Percentiles rank a stretch among this genome's conserved stretches.
Evolutionary conservation across 139 green algal genomes (phyloP).

Genomic region (Yamagishiella unicocca): DNA sequence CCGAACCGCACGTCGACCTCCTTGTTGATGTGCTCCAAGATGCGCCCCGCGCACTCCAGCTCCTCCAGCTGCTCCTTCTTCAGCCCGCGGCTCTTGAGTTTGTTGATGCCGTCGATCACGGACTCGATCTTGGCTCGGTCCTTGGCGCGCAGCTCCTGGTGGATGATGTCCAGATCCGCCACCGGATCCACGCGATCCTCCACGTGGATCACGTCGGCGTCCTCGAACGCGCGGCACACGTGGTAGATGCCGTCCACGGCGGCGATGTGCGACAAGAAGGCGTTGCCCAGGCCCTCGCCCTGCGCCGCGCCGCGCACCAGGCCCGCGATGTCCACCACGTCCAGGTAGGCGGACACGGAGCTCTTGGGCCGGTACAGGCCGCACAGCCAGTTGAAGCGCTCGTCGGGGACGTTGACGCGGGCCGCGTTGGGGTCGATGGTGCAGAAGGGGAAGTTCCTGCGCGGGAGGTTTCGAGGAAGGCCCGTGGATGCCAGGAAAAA

Average conservation of each 20-base stretch:
- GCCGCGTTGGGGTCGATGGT: constrained; percentile 96
- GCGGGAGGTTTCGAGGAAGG: background rate
- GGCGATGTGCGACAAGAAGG: constrained; percentile 97
- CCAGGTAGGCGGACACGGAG: constrained; percentile 91
- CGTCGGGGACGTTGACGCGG: constrained; percentile 96
- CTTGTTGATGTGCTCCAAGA: constrained; percentile 44
- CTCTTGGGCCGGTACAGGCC: constrained; percentile 60
- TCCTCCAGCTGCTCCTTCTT: constrained; percentile 94
- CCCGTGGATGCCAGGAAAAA: background rate
- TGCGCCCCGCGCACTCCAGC: constrained; percentile 61
- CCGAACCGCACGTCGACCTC: constrained; percentile 84
- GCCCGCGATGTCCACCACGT: constrained; percentile 97
- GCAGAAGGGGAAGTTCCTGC: constrained; percentile 83
- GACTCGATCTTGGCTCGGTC: constrained; percentile 43
- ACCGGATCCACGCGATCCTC: constrained; percentile 96
- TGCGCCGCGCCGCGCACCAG: constrained; percentile 82
- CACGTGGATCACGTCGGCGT: constrained; percentile 82
- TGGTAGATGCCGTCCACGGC: constrained; percentile 99
- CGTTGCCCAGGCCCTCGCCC: constrained; percentile 97
- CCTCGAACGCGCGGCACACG: constrained; percentile 96
- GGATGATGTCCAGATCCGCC: constrained; percentile 98
- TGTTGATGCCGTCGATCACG: constrained; percentile 68
- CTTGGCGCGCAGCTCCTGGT: constrained; percentile 52
- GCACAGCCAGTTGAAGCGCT: constrained; percentile 86
- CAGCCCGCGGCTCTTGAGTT: constrained; percentile 63